A percentile compares a stretch with the other conserved stretches of the same genome.
Evolutionary conservation across 2,329 filamentous ascomycete species (phyloP).

Genomic region (Coniochaeta sp.): DNA sequence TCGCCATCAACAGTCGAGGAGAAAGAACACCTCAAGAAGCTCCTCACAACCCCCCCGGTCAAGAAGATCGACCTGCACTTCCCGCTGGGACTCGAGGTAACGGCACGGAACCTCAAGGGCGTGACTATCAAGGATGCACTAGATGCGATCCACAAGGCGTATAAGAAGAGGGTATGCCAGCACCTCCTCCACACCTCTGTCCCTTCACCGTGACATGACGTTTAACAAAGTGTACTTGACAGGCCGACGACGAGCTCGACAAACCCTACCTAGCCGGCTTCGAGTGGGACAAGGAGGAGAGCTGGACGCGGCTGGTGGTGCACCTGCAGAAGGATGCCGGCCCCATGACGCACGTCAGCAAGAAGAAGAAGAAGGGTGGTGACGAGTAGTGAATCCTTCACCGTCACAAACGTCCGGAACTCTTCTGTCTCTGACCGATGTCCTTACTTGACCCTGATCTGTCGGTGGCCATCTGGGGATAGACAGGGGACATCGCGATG

Average conservation of each 20-base stretch:
- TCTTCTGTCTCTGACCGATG: background rate
- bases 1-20: slow-evolving; percentile 74
- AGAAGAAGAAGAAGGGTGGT: slow-evolving; percentile 52
- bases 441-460: background rate
- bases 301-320: slow-evolving; percentile 79
- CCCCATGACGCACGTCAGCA: slow-evolving; percentile 40
- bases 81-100: slow-evolving; percentile 79
- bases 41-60: slow-evolving; percentile 71
- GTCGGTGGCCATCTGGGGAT: slow-evolving; percentile 4
- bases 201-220: background rate
- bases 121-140: slow-evolving; percentile 96
- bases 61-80: slow-evolving; percentile 95
- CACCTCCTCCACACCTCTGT: background rate
- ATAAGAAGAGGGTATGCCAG: slow-evolving; percentile 84
- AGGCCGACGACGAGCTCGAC: slow-evolving; percentile 85
- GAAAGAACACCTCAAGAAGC: slow-evolving; percentile 73
- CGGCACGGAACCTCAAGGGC: slow-evolving; percentile 83
- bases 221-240: background rate
- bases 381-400: slow-evolving; percentile 27
- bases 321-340: slow-evolving; percentile 66
- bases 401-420: background rate
- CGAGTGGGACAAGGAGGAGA: slow-evolving; percentile 93
- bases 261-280: slow-evolving; percentile 85
- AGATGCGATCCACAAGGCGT: slow-evolving; percentile 92
- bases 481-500: slow-evolving; percentile 7